phyloP scores from a whole-genome alignment of 2,329 filamentous ascomycete species.

The Tolypocladium tropicale region DNA sequence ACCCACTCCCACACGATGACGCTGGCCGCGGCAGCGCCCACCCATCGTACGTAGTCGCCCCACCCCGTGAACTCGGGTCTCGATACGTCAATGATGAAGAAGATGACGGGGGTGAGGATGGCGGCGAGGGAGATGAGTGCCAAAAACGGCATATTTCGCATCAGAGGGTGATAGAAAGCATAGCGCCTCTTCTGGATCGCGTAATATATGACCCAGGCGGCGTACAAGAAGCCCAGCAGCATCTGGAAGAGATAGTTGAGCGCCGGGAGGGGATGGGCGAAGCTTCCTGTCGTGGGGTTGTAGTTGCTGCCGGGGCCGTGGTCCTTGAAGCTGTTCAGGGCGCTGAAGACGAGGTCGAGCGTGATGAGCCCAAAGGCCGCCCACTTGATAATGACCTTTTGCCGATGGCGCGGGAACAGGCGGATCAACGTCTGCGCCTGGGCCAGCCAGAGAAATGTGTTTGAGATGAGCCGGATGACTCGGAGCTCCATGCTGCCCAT shows the following conservation, averaged over 20 bases:
- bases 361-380: constrained; percentile 89
- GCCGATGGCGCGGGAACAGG: constrained; percentile 88
- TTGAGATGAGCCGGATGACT: constrained; percentile 83
- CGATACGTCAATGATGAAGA: constrained; percentile 85
- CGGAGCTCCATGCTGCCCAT: constrained; percentile 79
- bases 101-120: constrained; percentile 82
- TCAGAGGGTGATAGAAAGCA: constrained; percentile 80
- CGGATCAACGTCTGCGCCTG: constrained; percentile 95
- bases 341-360: constrained; percentile 82
- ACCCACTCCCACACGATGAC: constrained; percentile 99
- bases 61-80: constrained; percentile 79
- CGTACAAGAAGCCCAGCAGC: constrained; percentile 76
- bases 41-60: constrained; percentile 94
- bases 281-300: constrained; percentile 53
- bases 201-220: constrained; percentile 91
- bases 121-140: constrained; percentile 68
- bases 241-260: constrained; percentile 86
- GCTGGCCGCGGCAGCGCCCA: constrained; percentile 86
- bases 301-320: constrained; percentile 40
- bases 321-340: constrained; percentile 72
- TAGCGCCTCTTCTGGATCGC: constrained; percentile 84
- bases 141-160: constrained; percentile 80
- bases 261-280: constrained; percentile 83
- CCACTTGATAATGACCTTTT: constrained; percentile 99
- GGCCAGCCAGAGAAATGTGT: constrained; percentile 93